Base-by-base conservation (phyloP, 257 asterid species). In the Solanum virginianum region DNA sequence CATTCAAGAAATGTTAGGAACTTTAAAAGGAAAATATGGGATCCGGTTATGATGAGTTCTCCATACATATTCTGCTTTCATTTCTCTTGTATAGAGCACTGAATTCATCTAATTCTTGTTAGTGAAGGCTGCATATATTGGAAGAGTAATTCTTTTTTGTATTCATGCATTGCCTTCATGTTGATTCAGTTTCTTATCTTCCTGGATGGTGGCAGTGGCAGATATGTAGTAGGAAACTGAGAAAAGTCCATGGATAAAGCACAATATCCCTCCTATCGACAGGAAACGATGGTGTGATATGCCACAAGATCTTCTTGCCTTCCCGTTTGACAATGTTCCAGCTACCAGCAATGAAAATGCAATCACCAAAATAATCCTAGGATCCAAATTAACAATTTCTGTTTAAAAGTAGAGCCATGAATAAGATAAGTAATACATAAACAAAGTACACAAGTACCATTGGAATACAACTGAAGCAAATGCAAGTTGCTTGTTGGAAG, bases 401-500 rank as follows among this genome's bases (percentile, higher is more conserved):
- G 18, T 26, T 16, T 36, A 16, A 47, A n/a, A 22, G 26, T 39
- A 57, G 59, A 81, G 7, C 56, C 72, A 22, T 14, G 10, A 4
- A 77, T 51, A 15, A 79, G 20, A 72, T 69, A 17, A 68, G 77
- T 51, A 49, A 51, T 16, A 15, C 12, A 77, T 16, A 16, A 26
- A 77, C 17, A 51, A 29, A 29, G 32, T 29, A 29, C 32, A 29
- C 32, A 29, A 29, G 32, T 29, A 94, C 99, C 99, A 96, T 88
- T 92, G 85, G 63, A 93, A 59, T 84, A 96, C 75, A 47, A 92
- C 93, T 79, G 98, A 94, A 90, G 94, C 97, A 8, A 92, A 68
- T 0, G 98, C 98, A 0, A 94, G 93, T 81, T 94, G 97, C 88
- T 90, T 94, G 92, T 91, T 93, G 16, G 89, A 72, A 11, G 98